Evolutionary conservation across 2,329 filamentous ascomycete genomes (phyloP).

Genomic region (Neophaeococcomyces aloes): DNA sequence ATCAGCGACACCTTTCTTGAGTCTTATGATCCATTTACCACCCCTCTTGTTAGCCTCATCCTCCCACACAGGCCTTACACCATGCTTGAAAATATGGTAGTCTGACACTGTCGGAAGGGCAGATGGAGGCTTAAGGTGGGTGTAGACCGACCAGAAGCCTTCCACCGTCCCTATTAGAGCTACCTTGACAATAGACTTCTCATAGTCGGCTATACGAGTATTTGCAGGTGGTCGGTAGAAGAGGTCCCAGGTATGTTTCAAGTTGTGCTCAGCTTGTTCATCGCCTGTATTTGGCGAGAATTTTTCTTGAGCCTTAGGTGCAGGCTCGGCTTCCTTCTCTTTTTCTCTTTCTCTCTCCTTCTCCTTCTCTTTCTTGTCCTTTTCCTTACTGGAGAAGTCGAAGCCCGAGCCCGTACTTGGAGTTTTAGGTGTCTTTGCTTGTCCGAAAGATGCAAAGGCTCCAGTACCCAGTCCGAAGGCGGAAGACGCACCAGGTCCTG

Average conservation of each 20-base stretch:
- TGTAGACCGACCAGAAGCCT: conserved; percentile 83
- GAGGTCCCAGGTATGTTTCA: conserved; percentile 87
- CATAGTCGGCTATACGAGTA: conserved; percentile 95
- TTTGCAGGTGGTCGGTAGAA: conserved; percentile 88
- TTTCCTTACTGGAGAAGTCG: conserved; percentile 62
- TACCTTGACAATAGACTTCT: conserved; percentile 86
- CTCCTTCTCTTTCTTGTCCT: conserved; percentile 48
- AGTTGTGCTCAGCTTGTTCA: conserved; percentile 41
- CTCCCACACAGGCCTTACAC: conserved; percentile 95
- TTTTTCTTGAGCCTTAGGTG: conserved; percentile 21
- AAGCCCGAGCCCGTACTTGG: conserved; percentile 58
- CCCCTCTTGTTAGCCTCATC: conserved; percentile 93
- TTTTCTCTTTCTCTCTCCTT: conserved; percentile 33
- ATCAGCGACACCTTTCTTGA: conserved; percentile 96
- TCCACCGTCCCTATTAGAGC: conserved; percentile 73
- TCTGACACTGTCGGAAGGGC: conserved; percentile 83
- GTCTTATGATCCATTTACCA: conserved; percentile 91
- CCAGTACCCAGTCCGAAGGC: conserved; percentile 91
- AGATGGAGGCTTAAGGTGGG: conserved; percentile 82
- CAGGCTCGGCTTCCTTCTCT: conserved; percentile 31
- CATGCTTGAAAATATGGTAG: conserved; percentile 95
- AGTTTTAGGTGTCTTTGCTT: conserved; percentile 77
- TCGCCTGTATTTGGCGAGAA: conserved; percentile 29
- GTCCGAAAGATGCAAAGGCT: conserved; percentile 90
- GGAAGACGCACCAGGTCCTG: conserved; percentile 66